Conservation (phyloP, 2,329 filamentous ascomycete species). For the Drechslerella coelobrocha region DNA sequence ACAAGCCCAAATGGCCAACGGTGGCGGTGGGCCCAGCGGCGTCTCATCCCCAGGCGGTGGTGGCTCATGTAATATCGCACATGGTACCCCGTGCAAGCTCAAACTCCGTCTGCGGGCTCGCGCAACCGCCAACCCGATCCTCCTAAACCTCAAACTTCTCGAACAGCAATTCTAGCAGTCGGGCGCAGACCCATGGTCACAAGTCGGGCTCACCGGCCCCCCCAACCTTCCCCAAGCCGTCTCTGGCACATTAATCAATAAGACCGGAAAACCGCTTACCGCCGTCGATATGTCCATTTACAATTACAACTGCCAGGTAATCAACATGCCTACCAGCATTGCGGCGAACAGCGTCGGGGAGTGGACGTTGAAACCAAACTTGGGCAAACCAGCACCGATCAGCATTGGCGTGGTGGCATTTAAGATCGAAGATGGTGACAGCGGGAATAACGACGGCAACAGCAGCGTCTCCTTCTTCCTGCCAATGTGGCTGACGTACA, state of each 20-base stretch:
- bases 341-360: neutral
- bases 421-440: neutral
- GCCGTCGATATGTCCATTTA: neutral
- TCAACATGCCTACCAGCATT: neutral
- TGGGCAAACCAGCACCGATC: neutral
- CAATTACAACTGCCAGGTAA: neutral
- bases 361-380: neutral
- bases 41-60: neutral
- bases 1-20: neutral
- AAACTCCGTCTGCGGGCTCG: no score
- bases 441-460: no score
- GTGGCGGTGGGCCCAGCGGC: conserved; percentile 1
- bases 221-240: conserved; percentile 5
- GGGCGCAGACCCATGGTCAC: neutral
- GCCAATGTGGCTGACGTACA: conserved; percentile 4
- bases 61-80: no score
- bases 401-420: neutral
- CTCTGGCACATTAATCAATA: conserved; percentile 3
- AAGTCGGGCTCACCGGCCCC: neutral
- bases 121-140: neutral
- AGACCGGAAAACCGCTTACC: neutral
- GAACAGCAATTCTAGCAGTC: neutral
- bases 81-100: no score
- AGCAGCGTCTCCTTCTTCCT: no score
- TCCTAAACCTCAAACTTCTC: neutral